Evolutionary conservation across 306 rosid genomes (phyloP).

Genomic region (Prunus kanzakura): DNA sequence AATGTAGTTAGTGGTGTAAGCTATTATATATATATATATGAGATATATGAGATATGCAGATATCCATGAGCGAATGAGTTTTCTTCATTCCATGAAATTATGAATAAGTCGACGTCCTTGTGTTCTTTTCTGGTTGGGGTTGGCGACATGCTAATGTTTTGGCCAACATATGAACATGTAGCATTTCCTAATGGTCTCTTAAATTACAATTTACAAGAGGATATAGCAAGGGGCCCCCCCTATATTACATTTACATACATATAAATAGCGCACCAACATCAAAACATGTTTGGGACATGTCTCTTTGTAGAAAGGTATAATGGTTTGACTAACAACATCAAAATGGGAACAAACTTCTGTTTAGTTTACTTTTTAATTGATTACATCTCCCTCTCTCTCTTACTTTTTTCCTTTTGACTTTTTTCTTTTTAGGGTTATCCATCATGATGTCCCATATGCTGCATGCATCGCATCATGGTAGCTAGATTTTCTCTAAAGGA

Average conservation of each 20-base stretch:
- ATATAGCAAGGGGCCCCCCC: slow-evolving; percentile 5
- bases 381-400: neutral
- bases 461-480: slow-evolving; percentile 41
- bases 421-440: slow-evolving; percentile 11
- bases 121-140: neutral
- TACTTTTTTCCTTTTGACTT: slow-evolving; percentile 32
- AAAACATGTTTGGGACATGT: slow-evolving; percentile 85
- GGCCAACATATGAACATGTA: neutral
- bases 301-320: slow-evolving; percentile 28
- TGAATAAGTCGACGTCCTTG: no score
- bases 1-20: no score
- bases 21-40: no score
- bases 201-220: neutral
- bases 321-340: slow-evolving; percentile 21
- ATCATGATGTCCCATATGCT: slow-evolving; percentile 34
- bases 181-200: neutral
- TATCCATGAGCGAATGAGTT: no score
- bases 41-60: no score
- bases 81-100: no score
- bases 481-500: slow-evolving; percentile 24
- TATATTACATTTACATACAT: neutral
- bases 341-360: slow-evolving; percentile 28
- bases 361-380: slow-evolving; percentile 9
- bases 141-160: slow-evolving; percentile 3
- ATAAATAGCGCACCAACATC: slow-evolving; percentile 24